Base-by-base conservation (phyloP, 2,329 filamentous ascomycete species). In the Scedosporium aurantiacum region DNA sequence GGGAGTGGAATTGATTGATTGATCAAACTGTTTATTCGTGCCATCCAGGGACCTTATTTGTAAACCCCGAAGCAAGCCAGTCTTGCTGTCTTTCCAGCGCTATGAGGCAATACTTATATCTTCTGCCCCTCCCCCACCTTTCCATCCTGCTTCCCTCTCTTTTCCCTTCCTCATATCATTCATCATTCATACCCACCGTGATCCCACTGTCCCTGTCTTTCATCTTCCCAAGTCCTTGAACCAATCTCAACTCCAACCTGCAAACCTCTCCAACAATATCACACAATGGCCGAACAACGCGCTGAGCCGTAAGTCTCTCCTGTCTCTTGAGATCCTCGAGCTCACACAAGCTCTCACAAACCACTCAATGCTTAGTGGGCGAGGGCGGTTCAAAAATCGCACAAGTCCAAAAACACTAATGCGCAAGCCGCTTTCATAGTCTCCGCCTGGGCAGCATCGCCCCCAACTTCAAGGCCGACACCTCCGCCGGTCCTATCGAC, bases 401-500 rank as follows among this genome's bases (percentile, higher is more conserved):
- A 12, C 3, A 37, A 37, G 32, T 37, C 32, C 12, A 37, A 37
- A 10, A n/a, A n/a, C n/a, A n/a, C 32, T 37, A 37, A 54, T 23
- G 21, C 40, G 45, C 47, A 58, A 40, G 32, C 32, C 32, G 10
- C 41, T 14, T 37, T 47, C 25, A 3, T 66, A 83, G 82, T 65
- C 82, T 88, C 69, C 85, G 86, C 67, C 79, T 89, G 70, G 86
- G 86, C 74, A 78, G 78, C 66, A 75, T 78, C 62, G 89, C 90
- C 67, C 89, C 89, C 70, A 91, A 92, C 81, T 94, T 94, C 82
- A 76, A 88, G 76, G 89, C 89, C 70, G 85, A 92, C 66, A 92
- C 89, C 65, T 93, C 89, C 63, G 78, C 83, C 68, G 88, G 89
- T 69, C 82, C 85, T 65, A 90, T 93, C 70, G 85, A 90, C 76